Base-by-base conservation (phyloP, 2,329 filamentous ascomycete genomes). In the Microdochium nivale region DNA sequence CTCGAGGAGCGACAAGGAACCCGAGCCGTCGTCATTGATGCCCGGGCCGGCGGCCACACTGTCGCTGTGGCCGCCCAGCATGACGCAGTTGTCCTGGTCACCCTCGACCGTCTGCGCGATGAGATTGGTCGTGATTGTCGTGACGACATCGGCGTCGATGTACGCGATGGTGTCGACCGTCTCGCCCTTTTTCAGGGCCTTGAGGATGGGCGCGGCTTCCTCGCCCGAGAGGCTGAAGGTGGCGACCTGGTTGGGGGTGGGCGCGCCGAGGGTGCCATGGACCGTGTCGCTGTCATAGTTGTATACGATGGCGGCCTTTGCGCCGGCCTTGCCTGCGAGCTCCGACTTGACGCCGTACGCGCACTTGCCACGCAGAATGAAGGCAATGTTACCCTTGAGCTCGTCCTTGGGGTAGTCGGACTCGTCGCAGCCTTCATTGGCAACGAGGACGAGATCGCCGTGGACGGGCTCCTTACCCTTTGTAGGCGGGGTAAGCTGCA, bases 21-120 rank as follows among this genome's bases (percentile, higher is more conserved):
- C 87, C 2, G 83, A 84, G 47, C 87, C 87, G 60, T 90, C 85
- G 59, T 90, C 87, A 65, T 90, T 90, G 74, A 90, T 89, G 21
- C 87, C 87, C 1, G 83, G 81, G 1, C 83, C 83, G 49, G 79
- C 82, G 0, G 71, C 62, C 16, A 86, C 83, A 55, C 77, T 80
- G 62, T 86, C 82, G 32, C 76, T 81, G 69, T 86, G 83, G 2
- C 75, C 83, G 19, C 83, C 82, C 0, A 85, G 72, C 78, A 84
- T 81, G 47, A 86, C 79, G 58, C 80, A 83, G 67, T 86, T 84
- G 32, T 84, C 70, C 2, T 69, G 70, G 61, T 86, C 82, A 9
- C 83, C 80, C 13, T 67, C 72, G 0, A 66, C 68, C 0, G 82
- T 86, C 67, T 86, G 81, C 2, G 81, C 81, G 48, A 87, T 70